Conservation (phyloP, 2,329 filamentous ascomycete genomes). For the Aspergillus pseudoviridinutans region DNA sequence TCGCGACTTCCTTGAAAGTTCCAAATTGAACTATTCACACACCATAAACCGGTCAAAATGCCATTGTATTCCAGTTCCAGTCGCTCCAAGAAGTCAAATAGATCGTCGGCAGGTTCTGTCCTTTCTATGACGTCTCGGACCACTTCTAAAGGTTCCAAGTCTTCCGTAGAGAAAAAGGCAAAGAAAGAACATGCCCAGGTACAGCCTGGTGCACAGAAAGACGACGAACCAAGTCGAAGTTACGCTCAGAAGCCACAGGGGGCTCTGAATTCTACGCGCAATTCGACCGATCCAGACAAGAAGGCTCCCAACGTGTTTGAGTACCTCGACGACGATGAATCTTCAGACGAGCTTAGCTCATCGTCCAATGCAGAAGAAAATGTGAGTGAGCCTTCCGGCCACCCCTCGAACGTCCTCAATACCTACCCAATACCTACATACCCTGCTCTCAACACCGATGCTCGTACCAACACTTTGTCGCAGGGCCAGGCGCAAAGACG, state of each 20-base stretch:
- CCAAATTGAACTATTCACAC: constrained; percentile 5
- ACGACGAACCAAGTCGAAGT: constrained; percentile 10
- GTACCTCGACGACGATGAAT: constrained; percentile 31
- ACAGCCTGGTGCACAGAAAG: constrained; percentile 9
- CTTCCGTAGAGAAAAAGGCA: constrained; percentile 12
- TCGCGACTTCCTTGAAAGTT: background rate
- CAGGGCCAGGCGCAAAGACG: constrained; percentile 2
- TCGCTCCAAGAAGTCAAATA: constrained; percentile 25
- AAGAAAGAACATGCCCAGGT: constrained; percentile 10
- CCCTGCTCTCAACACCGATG: background rate
- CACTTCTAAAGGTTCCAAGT: constrained; percentile 16
- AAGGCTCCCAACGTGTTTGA: constrained; percentile 38
- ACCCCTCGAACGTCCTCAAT: background rate
- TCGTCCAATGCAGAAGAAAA: constrained; percentile 15
- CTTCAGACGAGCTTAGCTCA: constrained; percentile 17
- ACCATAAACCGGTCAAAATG: constrained; percentile 23
- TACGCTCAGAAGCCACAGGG: constrained; percentile 16
- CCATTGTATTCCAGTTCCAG: constrained; percentile 22
- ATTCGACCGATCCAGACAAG: constrained; percentile 14
- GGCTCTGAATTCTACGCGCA: constrained; percentile 10
- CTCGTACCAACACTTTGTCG: constrained; percentile 6
- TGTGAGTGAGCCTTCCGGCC: background rate
- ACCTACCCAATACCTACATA: constrained; percentile 6
- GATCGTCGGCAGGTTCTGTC: constrained; percentile 23
- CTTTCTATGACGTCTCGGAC: constrained; percentile 16